phyloP scores from a whole-genome alignment of 495 filamentous ascomycete genomes.

The Podospora conica region DNA sequence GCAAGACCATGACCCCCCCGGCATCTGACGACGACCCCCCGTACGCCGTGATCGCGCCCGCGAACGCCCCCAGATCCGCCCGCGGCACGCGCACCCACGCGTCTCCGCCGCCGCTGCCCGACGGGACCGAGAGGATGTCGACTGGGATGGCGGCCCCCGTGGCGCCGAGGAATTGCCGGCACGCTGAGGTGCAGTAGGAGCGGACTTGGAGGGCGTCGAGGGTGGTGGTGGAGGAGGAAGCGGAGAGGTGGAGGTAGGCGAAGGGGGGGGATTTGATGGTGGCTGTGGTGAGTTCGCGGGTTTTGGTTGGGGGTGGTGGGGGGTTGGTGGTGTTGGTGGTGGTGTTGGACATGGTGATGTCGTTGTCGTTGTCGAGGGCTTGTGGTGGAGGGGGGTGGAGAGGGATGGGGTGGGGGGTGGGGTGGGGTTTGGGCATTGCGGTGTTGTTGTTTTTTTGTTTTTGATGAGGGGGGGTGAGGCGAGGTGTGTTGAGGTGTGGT shows the following conservation, averaged over 20 bases:
- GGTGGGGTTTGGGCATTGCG: background rate
- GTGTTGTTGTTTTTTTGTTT: background rate
- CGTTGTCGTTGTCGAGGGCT: background rate
- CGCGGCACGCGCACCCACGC: slow-evolving; percentile 73
- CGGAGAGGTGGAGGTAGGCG: slow-evolving; percentile 39
- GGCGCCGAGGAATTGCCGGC: slow-evolving; percentile 74
- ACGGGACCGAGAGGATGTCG: slow-evolving; percentile 64
- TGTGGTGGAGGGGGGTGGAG: slow-evolving; percentile 14
- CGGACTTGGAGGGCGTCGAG: slow-evolving; percentile 71
- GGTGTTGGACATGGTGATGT: background rate
- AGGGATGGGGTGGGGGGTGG: background rate
- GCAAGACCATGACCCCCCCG: slow-evolving; percentile 28
- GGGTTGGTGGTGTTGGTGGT: slow-evolving; percentile 5
- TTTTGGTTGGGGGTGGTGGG: slow-evolving; percentile 18
- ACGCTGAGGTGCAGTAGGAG: slow-evolving; percentile 63
- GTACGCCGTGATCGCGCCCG: slow-evolving; percentile 60
- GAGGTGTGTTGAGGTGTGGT: no score
- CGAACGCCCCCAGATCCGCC: slow-evolving; percentile 53
- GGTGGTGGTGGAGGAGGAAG: slow-evolving; percentile 21
- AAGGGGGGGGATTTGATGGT: slow-evolving; percentile 34
- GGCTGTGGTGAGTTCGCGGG: slow-evolving; percentile 28
- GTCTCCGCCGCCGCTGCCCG: slow-evolving; percentile 29
- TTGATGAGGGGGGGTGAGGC: no score
- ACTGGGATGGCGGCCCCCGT: slow-evolving; percentile 70
- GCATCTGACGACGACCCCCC: slow-evolving; percentile 50